These are phyloP conservation scores for Cyclanthera cordifolia DNA, from an alignment of 306 rosid species.

Conservation along the genomic window DNA sequence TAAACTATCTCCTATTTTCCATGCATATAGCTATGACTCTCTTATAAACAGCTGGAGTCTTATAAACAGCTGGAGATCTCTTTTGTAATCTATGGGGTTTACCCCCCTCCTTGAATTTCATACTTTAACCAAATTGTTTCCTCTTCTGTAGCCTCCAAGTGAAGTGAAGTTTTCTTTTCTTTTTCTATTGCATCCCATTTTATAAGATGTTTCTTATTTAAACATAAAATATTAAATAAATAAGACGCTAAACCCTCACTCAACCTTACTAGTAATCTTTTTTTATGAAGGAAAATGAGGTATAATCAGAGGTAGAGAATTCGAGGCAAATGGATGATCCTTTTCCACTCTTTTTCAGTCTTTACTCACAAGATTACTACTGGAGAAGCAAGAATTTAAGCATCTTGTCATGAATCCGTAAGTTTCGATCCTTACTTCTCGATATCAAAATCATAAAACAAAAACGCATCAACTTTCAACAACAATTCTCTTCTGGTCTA, in stretches of 20 bases:
- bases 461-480: neutral
- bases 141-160: neutral
- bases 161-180: neutral
- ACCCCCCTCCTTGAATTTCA: too few species aligned
- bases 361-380: neutral
- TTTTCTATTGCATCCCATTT: neutral
- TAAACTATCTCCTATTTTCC: too few species aligned
- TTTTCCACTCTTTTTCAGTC: neutral
- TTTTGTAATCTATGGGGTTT: too few species aligned
- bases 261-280: neutral
- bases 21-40: too few species aligned
- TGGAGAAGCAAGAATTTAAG: neutral
- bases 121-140: too few species aligned
- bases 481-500: neutral
- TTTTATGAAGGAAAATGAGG: neutral
- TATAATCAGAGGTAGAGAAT: neutral
- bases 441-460: neutral
- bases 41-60: too few species aligned
- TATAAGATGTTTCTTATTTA: neutral
- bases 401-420: neutral
- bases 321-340: neutral
- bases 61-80: too few species aligned
- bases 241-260: neutral
- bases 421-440: neutral
- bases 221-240: too few species aligned